Conservation (phyloP, 176 grass and related monocot genomes). For the Themeda triandra region DNA sequence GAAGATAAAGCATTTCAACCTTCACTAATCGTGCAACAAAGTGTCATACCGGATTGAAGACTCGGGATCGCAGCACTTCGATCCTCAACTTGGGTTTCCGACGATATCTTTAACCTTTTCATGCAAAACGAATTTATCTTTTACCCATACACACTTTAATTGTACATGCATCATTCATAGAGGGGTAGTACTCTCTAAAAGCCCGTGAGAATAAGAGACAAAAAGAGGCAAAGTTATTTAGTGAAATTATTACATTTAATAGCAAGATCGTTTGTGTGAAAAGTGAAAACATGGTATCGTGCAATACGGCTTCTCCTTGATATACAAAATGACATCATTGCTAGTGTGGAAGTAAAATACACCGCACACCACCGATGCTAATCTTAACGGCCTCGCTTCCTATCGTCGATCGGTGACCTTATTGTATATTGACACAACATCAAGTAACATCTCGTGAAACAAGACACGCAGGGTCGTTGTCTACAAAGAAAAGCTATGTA, state of each 20-base stretch:
- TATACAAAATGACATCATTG: too few relatives aligned
- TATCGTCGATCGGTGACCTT: slow-evolving; percentile 62
- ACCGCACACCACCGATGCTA: slow-evolving; percentile 62
- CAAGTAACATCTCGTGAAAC: slow-evolving; percentile 67
- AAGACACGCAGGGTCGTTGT: background rate
- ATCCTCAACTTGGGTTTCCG: background rate
- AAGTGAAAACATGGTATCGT: too few relatives aligned
- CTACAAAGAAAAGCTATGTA: background rate
- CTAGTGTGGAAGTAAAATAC: slow-evolving; percentile 32
- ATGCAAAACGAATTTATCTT: slow-evolving; percentile 70
- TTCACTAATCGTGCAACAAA: too few relatives aligned
- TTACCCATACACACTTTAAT: slow-evolving; percentile 61
- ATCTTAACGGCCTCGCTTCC: slow-evolving; percentile 77
- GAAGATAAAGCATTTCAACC: too few relatives aligned
- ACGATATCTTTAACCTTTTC: slow-evolving; percentile 34
- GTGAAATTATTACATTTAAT: too few relatives aligned
- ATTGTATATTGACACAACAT: slow-evolving; percentile 72
- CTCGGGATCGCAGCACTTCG: too few relatives aligned
- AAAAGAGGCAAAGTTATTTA: too few relatives aligned
- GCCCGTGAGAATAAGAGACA: too few relatives aligned
- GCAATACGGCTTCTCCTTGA: too few relatives aligned
- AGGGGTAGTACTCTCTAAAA: too few relatives aligned
- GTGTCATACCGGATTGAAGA: too few relatives aligned
- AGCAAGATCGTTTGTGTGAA: too few relatives aligned
- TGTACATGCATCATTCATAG: slow-evolving; percentile 16